These are phyloP conservation scores for Pestalotiopsis sp. DNA, from an alignment of 2,329 filamentous ascomycete genomes.

Conservation along the genomic window DNA sequence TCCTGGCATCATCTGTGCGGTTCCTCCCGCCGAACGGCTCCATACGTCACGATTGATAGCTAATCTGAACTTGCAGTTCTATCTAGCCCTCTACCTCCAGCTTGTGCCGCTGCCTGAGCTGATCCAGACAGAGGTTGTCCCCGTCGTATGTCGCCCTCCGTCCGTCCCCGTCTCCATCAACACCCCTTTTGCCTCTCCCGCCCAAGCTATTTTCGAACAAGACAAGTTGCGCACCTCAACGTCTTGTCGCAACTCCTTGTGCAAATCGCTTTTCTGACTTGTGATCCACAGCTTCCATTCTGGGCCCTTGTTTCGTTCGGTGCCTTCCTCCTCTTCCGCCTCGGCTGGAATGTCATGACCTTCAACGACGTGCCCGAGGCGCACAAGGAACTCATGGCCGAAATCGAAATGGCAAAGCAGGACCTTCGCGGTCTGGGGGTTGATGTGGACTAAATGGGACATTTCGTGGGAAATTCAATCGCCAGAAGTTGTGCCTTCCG, in stretches of 20 bases:
- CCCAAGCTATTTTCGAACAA: too few species aligned
- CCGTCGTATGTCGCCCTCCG: slow-evolving; percentile 69
- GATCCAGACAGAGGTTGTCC: slow-evolving; percentile 84
- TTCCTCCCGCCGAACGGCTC: slow-evolving; percentile 6
- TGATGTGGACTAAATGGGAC: slow-evolving; percentile 67
- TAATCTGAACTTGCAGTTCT: slow-evolving; percentile 62
- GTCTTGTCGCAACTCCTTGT: too few species aligned
- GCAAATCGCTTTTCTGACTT: background rate
- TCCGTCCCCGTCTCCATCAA: background rate
- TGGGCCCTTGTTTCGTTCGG: slow-evolving; percentile 91
- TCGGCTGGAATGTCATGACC: slow-evolving; percentile 90
- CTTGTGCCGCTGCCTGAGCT: slow-evolving; percentile 78
- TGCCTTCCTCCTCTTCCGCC: slow-evolving; percentile 86
- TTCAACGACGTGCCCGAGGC: slow-evolving; percentile 96
- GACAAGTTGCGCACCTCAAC: too few species aligned
- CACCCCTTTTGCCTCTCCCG: background rate
- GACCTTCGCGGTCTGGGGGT: slow-evolving; percentile 77
- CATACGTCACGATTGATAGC: background rate
- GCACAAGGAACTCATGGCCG: slow-evolving; percentile 83
- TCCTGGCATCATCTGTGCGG: slow-evolving; percentile 85
- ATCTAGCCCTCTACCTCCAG: slow-evolving; percentile 83
- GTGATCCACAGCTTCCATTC: slow-evolving; percentile 76
- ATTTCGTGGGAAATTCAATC: background rate
- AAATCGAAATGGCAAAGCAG: slow-evolving; percentile 77
- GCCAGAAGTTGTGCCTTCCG: background rate